Conservation (phyloP, 2,329 filamentous ascomycete genomes). For the Xylaria sp. region DNA sequence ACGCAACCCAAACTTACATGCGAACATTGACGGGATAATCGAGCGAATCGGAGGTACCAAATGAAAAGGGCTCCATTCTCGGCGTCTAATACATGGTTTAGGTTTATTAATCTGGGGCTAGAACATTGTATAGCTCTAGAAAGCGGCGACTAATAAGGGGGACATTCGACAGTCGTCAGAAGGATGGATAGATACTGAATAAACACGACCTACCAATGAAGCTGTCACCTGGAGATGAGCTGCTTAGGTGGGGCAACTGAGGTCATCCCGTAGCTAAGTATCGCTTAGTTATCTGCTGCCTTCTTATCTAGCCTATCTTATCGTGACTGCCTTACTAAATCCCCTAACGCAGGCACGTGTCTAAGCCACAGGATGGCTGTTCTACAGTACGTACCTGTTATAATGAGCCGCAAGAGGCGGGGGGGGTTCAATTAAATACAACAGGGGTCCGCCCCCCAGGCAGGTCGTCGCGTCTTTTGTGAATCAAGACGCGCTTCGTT, state of each 20-base stretch:
- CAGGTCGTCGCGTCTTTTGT: slow-evolving; percentile 22
- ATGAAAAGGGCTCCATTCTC: slow-evolving; percentile 93
- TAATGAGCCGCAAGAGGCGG: slow-evolving; percentile 20
- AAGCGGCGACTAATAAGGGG: not conserved
- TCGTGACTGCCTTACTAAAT: not conserved
- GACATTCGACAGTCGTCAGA: not conserved
- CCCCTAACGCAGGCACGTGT: not conserved
- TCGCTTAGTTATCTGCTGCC: not conserved
- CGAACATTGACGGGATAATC: slow-evolving; percentile 76
- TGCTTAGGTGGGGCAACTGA: slow-evolving; percentile 28
- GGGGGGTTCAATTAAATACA: slow-evolving; percentile 25
- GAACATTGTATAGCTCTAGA: slow-evolving; percentile 18
- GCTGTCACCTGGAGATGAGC: slow-evolving; percentile 14
- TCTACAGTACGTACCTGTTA: no score
- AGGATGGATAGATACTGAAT: not conserved
- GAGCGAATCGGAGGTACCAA: slow-evolving; percentile 88
- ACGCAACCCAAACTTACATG: slow-evolving; percentile 65
- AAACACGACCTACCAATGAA: not conserved
- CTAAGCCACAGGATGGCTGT: slow-evolving; percentile 13
- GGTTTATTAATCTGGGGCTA: slow-evolving; percentile 13
- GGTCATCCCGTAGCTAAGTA: slow-evolving; percentile 11
- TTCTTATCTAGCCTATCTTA: slow-evolving; percentile 11
- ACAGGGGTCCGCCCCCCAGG: not conserved
- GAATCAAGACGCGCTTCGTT: slow-evolving; percentile 38
- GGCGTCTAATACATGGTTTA: slow-evolving; percentile 19